A percentile compares a stretch with the other conserved stretches of the same genome.
These are phyloP conservation scores for Alternaria incomplexa DNA, from an alignment of 2,329 filamentous ascomycete species.

Conservation along the genomic window DNA sequence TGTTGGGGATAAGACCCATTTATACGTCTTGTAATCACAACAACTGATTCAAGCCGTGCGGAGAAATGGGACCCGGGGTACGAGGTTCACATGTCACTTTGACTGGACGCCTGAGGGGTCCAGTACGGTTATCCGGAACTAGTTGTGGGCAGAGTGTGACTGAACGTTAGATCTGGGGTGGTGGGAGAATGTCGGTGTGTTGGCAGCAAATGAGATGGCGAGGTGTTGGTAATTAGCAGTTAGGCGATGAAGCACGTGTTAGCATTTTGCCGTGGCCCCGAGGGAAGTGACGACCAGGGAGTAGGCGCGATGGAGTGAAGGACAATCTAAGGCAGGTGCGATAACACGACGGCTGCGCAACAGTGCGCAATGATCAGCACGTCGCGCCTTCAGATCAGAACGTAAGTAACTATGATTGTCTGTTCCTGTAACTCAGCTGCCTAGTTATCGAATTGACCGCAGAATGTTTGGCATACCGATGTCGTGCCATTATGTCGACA, in stretches of 20 bases:
- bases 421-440: too few species aligned
- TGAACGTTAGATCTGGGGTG: background rate
- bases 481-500: background rate
- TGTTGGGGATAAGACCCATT: slow-evolving; percentile 10
- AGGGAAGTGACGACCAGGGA: background rate
- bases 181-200: background rate
- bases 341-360: background rate
- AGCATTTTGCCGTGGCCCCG: background rate
- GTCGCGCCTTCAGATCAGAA: background rate
- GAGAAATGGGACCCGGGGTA: background rate
- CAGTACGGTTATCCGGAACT: background rate
- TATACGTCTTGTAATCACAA: slow-evolving; percentile 4
- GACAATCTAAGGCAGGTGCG: background rate
- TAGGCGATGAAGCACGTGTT: background rate
- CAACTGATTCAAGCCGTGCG: background rate
- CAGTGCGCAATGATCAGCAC: background rate
- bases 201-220: background rate
- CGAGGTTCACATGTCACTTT: background rate
- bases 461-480: fast-evolving
- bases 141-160: background rate
- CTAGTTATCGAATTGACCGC: background rate
- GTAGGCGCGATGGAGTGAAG: background rate
- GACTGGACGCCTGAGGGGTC: background rate
- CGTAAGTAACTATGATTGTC: background rate
- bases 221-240: background rate